A percentile compares a stretch with the other conserved stretches of the same genome.
phyloP scores from a whole-genome alignment of 352 stramenopile species.

The Phytopythium delawarense region DNA sequence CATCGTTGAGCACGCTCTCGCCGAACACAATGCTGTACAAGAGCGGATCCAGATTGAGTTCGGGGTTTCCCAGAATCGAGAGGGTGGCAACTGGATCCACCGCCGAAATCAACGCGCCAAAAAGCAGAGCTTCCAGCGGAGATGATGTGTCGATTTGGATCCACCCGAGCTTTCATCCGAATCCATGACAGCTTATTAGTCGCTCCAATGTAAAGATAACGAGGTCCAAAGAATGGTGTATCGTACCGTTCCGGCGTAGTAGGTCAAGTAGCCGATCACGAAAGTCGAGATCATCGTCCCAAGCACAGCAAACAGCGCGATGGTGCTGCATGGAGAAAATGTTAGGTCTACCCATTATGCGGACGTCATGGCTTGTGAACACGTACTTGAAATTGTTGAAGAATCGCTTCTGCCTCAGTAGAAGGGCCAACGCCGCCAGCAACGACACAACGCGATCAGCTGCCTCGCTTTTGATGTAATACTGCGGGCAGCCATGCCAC shows the following conservation, averaged over 20 bases:
- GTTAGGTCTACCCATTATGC: not conserved
- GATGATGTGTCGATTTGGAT: constrained; percentile 90
- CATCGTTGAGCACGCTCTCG: constrained; percentile 97
- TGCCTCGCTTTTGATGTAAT: not conserved
- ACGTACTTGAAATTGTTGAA: constrained; percentile 93
- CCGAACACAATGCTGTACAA: constrained; percentile 95
- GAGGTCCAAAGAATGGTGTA: not conserved
- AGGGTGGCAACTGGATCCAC: constrained; percentile 97
- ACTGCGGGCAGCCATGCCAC: not conserved
- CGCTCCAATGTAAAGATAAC: not conserved
- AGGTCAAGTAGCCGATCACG: constrained; percentile 93
- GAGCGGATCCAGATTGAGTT: constrained; percentile 88
- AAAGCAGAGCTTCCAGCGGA: constrained; percentile 93
- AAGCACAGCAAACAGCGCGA: constrained; percentile 93
- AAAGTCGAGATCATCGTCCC: constrained; percentile 96
- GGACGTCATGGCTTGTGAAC: no score
- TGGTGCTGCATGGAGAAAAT: constrained; percentile 62
- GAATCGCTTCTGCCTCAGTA: constrained; percentile 77
- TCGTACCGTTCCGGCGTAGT: constrained; percentile 64
- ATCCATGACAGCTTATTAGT: not conserved
- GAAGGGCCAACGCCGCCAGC: not conserved
- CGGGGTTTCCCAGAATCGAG: constrained; percentile 92
- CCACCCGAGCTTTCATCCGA: constrained; percentile 38
- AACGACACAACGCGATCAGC: not conserved
- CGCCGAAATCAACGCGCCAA: constrained; percentile 93